These are phyloP conservation scores for Tricholoma terreum DNA, from an alignment of 768 basidiomycete genomes.

Conservation along the genomic window DNA sequence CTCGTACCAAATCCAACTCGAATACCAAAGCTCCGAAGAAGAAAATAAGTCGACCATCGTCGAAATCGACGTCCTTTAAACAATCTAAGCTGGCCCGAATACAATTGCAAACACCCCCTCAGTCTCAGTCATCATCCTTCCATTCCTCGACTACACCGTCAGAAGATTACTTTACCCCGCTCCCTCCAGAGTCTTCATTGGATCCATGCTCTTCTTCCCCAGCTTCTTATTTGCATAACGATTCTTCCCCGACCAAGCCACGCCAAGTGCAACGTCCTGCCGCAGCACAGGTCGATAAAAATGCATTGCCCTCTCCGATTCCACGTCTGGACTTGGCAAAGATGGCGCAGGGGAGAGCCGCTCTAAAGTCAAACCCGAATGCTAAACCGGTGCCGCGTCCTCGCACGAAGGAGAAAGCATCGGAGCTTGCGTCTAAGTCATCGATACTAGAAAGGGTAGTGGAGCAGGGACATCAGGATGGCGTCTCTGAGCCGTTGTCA, in stretches of 20 bases:
- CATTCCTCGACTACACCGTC: slow-evolving; percentile 18
- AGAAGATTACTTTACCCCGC: slow-evolving; percentile 13
- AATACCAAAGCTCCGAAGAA: neutral
- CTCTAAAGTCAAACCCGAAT: neutral
- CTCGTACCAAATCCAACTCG: neutral
- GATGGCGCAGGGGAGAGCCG: neutral
- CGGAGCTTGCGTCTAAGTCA: neutral
- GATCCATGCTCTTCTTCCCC: slow-evolving; percentile 21
- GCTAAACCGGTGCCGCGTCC: neutral
- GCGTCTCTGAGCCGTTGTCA: neutral
- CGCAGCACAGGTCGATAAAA: slow-evolving; percentile 1
- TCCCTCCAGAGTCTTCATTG: slow-evolving; percentile 14
- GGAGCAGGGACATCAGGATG: neutral
- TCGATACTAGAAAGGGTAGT: neutral
- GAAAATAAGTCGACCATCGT: neutral
- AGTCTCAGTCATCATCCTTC: slow-evolving; percentile 31
- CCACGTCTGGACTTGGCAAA: slow-evolving; percentile 15
- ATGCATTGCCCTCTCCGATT: slow-evolving; percentile 4
- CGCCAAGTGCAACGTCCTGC: slow-evolving; percentile 3
- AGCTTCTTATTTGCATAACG: slow-evolving; percentile 5
- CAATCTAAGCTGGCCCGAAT: neutral
- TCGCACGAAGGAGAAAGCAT: neutral
- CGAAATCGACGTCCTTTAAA: neutral
- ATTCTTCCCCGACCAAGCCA: slow-evolving; percentile 19
- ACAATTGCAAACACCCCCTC: slow-evolving; percentile 42